Evolutionary conservation across 352 stramenopile genomes (phyloP).

Genomic region (Plasmopara halstedii): DNA sequence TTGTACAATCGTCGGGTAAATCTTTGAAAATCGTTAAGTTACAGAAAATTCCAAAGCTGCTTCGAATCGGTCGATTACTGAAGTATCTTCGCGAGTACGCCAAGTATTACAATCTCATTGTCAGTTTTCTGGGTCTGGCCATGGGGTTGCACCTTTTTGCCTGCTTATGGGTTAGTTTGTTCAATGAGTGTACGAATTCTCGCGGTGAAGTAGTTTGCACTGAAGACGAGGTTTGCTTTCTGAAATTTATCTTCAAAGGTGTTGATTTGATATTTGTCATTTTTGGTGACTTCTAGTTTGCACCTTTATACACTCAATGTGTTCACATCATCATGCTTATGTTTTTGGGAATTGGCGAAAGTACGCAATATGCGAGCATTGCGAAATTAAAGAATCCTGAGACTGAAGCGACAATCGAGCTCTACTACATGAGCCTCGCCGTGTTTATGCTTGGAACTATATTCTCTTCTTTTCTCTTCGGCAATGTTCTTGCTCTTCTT

Average conservation of each 20-base stretch:
- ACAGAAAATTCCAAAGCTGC: constrained; percentile 78
- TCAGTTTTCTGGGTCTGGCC: constrained; percentile 58
- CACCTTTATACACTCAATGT: constrained; percentile 65
- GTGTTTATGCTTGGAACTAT: constrained; percentile 66
- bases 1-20: constrained; percentile 51
- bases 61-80: constrained; percentile 61
- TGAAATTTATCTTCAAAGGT: not conserved
- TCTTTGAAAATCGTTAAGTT: constrained; percentile 81
- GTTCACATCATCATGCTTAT: constrained; percentile 70
- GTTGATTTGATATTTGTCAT: not conserved
- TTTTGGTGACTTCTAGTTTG: no score
- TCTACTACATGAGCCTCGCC: constrained; percentile 59
- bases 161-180: constrained; percentile 64
- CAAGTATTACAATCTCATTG: constrained; percentile 78
- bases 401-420: constrained; percentile 30
- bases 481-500: constrained; percentile 67
- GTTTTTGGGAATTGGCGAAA: constrained; percentile 73
- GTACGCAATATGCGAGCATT: constrained; percentile 52
- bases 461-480: constrained; percentile 70
- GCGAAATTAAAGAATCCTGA: constrained; percentile 37
- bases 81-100: constrained; percentile 77
- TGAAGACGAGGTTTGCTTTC: constrained; percentile 24
- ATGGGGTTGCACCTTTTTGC: constrained; percentile 67
- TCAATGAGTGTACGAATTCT: constrained; percentile 49
- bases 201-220: constrained; percentile 26